Conservation (phyloP, 495 filamentous ascomycete genomes). For the Rostrohypoxylon terebratum region DNA sequence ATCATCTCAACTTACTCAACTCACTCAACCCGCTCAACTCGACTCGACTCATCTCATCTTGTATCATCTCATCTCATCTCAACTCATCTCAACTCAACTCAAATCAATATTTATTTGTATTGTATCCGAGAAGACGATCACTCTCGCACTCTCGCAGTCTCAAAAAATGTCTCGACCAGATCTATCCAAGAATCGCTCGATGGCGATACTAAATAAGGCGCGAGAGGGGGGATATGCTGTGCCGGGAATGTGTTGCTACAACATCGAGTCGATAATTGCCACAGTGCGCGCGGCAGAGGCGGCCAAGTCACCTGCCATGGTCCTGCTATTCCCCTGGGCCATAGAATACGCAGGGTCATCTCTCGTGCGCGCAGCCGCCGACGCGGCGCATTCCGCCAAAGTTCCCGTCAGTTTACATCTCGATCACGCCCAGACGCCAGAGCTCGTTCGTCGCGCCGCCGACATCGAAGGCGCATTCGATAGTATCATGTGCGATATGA, state of each 20-base stretch:
- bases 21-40: neutral
- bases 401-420: conserved; percentile 81
- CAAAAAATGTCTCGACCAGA: conserved; percentile 64
- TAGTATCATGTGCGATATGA: conserved; percentile 87
- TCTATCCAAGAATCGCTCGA: conserved; percentile 70
- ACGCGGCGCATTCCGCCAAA: conserved; percentile 70
- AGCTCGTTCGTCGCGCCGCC: conserved; percentile 74
- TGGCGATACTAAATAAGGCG: conserved; percentile 76
- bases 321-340: conserved; percentile 91
- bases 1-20: neutral
- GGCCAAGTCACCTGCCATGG: conserved; percentile 78
- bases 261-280: conserved; percentile 84
- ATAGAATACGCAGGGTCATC: conserved; percentile 72
- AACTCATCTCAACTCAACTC: neutral
- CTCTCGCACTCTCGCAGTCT: neutral
- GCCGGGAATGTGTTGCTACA: conserved; percentile 86
- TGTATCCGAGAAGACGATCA: neutral
- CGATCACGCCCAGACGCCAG: conserved; percentile 80
- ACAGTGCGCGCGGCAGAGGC: conserved; percentile 81
- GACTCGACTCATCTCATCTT: too few relatives aligned
- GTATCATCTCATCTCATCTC: neutral
- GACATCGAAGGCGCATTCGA: conserved; percentile 75
- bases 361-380: conserved; percentile 71
- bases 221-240: conserved; percentile 74
- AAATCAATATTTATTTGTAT: neutral